Percentiles rank a stretch among this genome's conserved stretches.
phyloP scores from a whole-genome alignment of 148 eudicot species.

The Silene uniflora region DNA sequence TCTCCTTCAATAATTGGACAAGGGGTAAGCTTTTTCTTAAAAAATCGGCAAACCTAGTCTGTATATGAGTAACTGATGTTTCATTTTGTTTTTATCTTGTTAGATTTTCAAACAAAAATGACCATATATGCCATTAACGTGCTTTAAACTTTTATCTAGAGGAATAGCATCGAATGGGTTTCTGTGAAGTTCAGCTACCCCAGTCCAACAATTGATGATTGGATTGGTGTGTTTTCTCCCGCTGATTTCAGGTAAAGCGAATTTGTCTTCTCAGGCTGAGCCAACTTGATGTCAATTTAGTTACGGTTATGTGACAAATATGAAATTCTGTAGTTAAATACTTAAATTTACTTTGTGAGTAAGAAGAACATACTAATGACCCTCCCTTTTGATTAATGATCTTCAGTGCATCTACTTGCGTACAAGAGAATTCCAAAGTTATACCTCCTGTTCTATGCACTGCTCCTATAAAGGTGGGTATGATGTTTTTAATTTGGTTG shows the following conservation, averaged over 20 bases:
- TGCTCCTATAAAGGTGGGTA: constrained; percentile 31
- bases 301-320: background rate
- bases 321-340: background rate
- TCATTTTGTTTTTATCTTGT: background rate
- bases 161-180: constrained; percentile 52
- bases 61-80: too few relatives aligned
- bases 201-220: constrained; percentile 62
- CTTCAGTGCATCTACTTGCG: constrained; percentile 26
- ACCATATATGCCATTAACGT: background rate
- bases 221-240: constrained; percentile 97
- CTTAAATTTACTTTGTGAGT: too few relatives aligned
- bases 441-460: constrained; percentile 24
- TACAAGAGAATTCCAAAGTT: constrained; percentile 15
- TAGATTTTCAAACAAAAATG: background rate
- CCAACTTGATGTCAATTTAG: background rate
- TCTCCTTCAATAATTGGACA: too few relatives aligned
- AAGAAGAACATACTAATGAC: background rate
- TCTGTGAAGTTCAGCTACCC: constrained; percentile 47
- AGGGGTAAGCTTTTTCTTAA: constrained; percentile 32
- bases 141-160: constrained; percentile 4
- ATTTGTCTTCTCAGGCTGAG: background rate
- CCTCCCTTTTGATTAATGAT: background rate
- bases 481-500: background rate
- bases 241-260: constrained; percentile 68
- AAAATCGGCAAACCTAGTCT: background rate